Evolutionary conservation across 495 filamentous ascomycete species (phyloP).

Genomic region (Talaromyces thailandensis): DNA sequence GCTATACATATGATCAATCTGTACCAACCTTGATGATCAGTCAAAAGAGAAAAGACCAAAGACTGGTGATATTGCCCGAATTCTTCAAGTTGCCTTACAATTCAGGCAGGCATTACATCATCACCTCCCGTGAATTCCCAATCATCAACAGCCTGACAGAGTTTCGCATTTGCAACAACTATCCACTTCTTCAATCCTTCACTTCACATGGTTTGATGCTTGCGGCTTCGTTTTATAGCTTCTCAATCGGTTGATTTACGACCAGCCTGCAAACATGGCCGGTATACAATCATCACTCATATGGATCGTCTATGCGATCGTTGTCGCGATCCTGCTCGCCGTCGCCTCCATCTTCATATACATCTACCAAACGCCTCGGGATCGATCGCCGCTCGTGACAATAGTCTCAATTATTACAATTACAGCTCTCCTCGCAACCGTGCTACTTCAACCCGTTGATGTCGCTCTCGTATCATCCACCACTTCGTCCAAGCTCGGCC

Average conservation of each 20-base stretch:
- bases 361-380: slow-evolving; percentile 77
- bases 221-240: neutral
- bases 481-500: slow-evolving; percentile 60
- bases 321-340: slow-evolving; percentile 57
- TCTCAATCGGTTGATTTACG: neutral
- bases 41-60: too few relatives aligned
- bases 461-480: slow-evolving; percentile 91
- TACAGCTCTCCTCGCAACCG: slow-evolving; percentile 79
- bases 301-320: slow-evolving; percentile 84
- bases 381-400: slow-evolving; percentile 72
- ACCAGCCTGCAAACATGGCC: slow-evolving; percentile 37
- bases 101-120: neutral
- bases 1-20: too few relatives aligned
- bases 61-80: neutral
- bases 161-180: neutral
- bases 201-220: neutral
- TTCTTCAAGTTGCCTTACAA: neutral
- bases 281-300: slow-evolving; percentile 78
- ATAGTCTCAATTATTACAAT: slow-evolving; percentile 78
- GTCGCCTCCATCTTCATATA: slow-evolving; percentile 76
- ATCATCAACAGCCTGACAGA: neutral
- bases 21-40: too few relatives aligned
- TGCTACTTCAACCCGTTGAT: slow-evolving; percentile 89
- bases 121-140: neutral
- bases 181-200: neutral